Base-by-base conservation (phyloP, 1,139 yeast species). In the Arxiozyma bovina region DNA sequence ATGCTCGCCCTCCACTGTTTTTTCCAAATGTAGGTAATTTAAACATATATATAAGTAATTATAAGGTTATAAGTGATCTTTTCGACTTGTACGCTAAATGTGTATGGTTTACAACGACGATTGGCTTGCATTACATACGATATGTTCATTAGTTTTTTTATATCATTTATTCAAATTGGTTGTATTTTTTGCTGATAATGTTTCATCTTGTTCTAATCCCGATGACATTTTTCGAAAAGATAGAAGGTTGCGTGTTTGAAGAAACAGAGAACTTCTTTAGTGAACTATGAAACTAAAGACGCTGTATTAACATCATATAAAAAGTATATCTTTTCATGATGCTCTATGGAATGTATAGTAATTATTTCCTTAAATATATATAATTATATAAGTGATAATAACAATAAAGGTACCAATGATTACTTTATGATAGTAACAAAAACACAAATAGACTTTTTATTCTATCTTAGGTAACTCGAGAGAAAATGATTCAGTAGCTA, bases 21-120 rank as follows among this genome's bases (percentile, higher is more conserved):
- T 68, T 70, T 21, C 71, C 73, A 55, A 72, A 70, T 4, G 66
- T 59, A 21, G 71, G 70, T 44, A 69, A 53, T 53, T 67, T 69
- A 43, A 72, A 67, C 57, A 64, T 71, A 46, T 46, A 43, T 30
- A 46, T 38, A 12, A 34, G 40, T 34, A 34, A 34, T 34, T 34
- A 34, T 3, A 15, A 15, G n/a, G 4, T 15, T 46, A 15, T 46
- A 6, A 20, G 22, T 43, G 25, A 34, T 34, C 40, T 34, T 15
- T 15, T 34, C 6, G n/a, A 15, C n/a, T 15, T 34, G 3, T 34
- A 15, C 2, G 11, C 8, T n/a, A 34, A 34, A 15, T 15, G n/a
- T 34, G 12, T 12, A 34, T 12, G 40, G 6, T 34, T 34, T 34
- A 15, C n/a, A 34, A 34, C 12, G n/a, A 15, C n/a, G 6, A 34